Evolutionary conservation across 163 green algal genomes (phyloP).

Genomic region (Volvox carteri): DNA sequence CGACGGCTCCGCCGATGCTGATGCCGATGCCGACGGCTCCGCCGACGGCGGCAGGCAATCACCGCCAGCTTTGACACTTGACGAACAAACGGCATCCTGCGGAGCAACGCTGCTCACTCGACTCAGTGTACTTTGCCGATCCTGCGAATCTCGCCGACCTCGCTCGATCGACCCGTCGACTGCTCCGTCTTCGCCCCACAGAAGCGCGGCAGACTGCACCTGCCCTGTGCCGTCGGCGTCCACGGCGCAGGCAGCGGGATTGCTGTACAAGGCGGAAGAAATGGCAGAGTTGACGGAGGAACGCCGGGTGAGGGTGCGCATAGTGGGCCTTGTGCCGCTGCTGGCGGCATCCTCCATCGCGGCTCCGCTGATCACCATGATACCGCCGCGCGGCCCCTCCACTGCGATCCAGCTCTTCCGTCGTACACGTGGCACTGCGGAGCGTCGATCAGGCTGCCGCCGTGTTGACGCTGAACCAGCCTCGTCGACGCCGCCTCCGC

Average conservation of each 20-base stretch:
- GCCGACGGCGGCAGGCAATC: background rate
- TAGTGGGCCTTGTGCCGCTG: background rate
- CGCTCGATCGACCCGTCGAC: too few relatives aligned
- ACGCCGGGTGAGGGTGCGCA: background rate
- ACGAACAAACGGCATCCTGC: background rate
- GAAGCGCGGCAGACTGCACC: background rate
- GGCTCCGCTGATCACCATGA: constrained; percentile 46
- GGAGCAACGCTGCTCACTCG: background rate
- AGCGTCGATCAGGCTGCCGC: background rate
- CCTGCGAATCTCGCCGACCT: background rate
- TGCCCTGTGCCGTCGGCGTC: background rate
- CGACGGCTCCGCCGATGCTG: background rate
- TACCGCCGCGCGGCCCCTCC: constrained; percentile 39
- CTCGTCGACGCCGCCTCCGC: background rate
- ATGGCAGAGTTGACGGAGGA: background rate
- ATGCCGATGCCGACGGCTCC: background rate
- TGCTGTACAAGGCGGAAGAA: too few relatives aligned
- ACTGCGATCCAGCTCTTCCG: constrained; percentile 50
- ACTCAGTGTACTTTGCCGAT: background rate
- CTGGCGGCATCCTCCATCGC: background rate
- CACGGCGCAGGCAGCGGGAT: too few relatives aligned
- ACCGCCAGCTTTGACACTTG: background rate
- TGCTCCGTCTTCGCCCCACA: background rate
- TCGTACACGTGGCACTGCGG: background rate
- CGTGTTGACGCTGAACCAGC: background rate